phyloP scores from a whole-genome alignment of 169 alveolate species.

The Plasmodium inui region DNA sequence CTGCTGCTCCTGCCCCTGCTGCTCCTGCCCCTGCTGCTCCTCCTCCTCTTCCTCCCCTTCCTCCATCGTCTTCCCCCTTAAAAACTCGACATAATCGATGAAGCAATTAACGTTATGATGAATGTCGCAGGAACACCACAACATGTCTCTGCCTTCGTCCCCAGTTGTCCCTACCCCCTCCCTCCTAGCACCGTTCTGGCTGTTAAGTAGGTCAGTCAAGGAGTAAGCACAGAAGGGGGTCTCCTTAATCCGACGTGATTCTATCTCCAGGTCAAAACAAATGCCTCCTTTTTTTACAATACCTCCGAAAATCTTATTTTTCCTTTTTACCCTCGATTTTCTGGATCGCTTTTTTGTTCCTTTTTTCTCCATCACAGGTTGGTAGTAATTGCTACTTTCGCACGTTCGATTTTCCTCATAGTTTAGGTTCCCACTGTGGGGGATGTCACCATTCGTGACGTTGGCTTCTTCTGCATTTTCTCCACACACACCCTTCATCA shows the following conservation, averaged over 20 bases:
- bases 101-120: constrained; percentile 12
- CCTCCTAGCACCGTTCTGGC: neutral
- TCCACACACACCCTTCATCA: neutral
- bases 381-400: neutral
- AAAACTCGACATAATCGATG: constrained; percentile 9
- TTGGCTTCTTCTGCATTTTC: neutral
- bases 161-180: neutral
- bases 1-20: neutral
- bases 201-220: constrained; percentile 7
- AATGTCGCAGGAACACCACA: constrained; percentile 14
- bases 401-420: neutral
- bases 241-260: constrained; percentile 31
- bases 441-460: neutral
- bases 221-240: constrained; percentile 54
- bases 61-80: neutral
- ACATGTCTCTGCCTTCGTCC: neutral
- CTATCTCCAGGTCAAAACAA: constrained; percentile 18
- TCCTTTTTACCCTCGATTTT: neutral
- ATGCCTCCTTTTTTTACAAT: constrained; percentile 40
- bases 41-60: too few relatives aligned
- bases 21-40: neutral
- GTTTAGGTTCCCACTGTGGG: neutral
- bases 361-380: neutral
- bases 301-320: constrained; percentile 41
- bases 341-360: neutral